Evolutionary conservation across 106 monocot species (phyloP), one percentile per base, ranked within the genome.

Genomic region (Dendrobium nobile): DNA sequence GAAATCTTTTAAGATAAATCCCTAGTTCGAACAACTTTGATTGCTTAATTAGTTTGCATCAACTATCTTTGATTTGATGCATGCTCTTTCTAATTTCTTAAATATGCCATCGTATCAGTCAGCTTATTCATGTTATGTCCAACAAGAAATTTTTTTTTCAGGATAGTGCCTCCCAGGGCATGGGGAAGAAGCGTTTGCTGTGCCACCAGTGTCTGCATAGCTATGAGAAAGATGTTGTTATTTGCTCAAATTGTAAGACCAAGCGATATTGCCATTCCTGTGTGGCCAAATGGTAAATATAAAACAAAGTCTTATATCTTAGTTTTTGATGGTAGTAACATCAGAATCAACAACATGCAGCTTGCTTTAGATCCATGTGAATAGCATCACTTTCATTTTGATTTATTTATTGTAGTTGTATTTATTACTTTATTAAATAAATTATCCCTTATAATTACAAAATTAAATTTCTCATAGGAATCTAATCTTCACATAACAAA

Each of bases 201-300:
- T 70, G 70, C 70, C 70, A 70, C 70, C 70, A 70, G 37, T 70
- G 70, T 13, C 37, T 70, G 70, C 70, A 70, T 16, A 37, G 70
- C 37, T 70, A 37, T 70, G 70, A 70, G 17, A 70, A 70, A 15
- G 70, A 70, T 70, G 31, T 70, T 70, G 70, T 70, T 33, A 16
- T 70, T 70, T 70, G 70, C 33, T 70, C 70, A 0, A 70, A 70
- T 70, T 70, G 70, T 70, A 70, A 70, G 15, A 70, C 17, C 37
- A 70, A 70, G 70, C 70, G 70, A 33, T 70, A 70, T 70, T 70
- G 70, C 70, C 24, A 15, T 37, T 4, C 70, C 1, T 70, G 70
- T 15, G 16, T 70, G n/a, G 70, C 70, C 70, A 70, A 70, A 70
- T 70, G 70, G 70, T 70, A 70, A 33, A 70, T 37, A 70, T 70